Evolutionary conservation across 768 basidiomycete genomes (phyloP).

Genomic region (Termitomyces eurrhizus): DNA sequence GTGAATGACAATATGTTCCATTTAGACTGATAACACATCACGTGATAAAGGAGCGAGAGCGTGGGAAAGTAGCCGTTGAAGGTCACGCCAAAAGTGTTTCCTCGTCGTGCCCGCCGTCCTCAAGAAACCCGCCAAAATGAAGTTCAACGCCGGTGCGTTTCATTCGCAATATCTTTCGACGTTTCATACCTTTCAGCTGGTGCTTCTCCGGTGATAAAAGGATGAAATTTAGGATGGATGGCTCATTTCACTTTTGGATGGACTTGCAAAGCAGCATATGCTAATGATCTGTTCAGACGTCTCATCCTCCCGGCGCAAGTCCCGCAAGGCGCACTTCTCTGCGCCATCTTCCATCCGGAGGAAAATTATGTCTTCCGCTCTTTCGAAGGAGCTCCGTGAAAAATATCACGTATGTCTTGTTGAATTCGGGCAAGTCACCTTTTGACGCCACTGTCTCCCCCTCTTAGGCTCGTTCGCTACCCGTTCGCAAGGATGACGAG

Average conservation of each 20-base stretch:
- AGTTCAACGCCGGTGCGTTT: constrained; percentile 78
- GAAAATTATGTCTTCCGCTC: constrained; percentile 96
- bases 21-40: constrained; percentile 13
- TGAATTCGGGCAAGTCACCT: background rate
- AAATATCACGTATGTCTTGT: constrained; percentile 78
- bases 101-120: constrained; percentile 54
- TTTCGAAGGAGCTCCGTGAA: constrained; percentile 90
- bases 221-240: constrained; percentile 53
- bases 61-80: constrained; percentile 31
- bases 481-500: constrained; percentile 98
- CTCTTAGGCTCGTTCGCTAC: constrained; percentile 78
- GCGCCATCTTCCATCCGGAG: constrained; percentile 94
- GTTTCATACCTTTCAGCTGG: constrained; percentile 21
- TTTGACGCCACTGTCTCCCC: background rate
- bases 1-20: background rate
- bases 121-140: constrained; percentile 64
- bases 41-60: constrained; percentile 27
- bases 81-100: constrained; percentile 26
- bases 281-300: constrained; percentile 55
- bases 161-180: constrained; percentile 19
- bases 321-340: constrained; percentile 95
- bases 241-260: constrained; percentile 38
- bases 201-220: constrained; percentile 21
- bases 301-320: constrained; percentile 94
- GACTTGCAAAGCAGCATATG: constrained; percentile 20